These are phyloP conservation scores for Glomus cerebriforme DNA, from an alignment of 192 early-diverging fungal species.

Conservation along the genomic window DNA sequence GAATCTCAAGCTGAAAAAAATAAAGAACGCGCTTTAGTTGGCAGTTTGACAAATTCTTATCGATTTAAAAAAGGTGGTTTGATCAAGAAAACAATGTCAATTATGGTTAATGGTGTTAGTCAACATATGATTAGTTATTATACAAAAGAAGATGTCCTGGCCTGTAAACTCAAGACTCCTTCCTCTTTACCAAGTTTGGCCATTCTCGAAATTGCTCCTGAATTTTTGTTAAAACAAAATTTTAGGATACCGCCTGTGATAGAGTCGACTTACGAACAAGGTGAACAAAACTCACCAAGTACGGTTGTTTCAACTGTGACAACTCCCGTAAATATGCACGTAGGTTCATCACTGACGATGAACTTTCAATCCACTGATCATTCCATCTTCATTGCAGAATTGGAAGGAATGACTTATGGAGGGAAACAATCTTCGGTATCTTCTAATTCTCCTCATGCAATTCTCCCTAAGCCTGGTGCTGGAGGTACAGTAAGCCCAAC, in stretches of 20 bases:
- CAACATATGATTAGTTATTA: slow-evolving; percentile 65
- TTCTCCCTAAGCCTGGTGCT: not conserved
- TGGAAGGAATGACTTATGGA: not conserved
- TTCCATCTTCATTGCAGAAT: not conserved
- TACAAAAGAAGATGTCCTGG: slow-evolving; percentile 55
- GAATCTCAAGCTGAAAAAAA: slow-evolving; percentile 49
- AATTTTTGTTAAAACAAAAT: slow-evolving; percentile 62
- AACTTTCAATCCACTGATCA: not conserved
- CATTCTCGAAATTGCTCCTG: slow-evolving; percentile 59
- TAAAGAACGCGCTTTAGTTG: slow-evolving; percentile 58
- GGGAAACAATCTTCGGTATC: slow-evolving; percentile 4
- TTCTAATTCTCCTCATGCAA: slow-evolving; percentile 1
- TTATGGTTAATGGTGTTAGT: slow-evolving; percentile 64
- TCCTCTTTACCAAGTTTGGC: slow-evolving; percentile 56
- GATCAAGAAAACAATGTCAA: slow-evolving; percentile 80
- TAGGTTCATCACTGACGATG: not conserved
- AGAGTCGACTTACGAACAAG: slow-evolving; percentile 42
- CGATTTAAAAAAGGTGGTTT: slow-evolving; percentile 64
- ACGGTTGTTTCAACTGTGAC: not conserved
- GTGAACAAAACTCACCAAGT: slow-evolving; percentile 11
- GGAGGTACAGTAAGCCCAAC: slow-evolving; percentile 18
- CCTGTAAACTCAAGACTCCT: slow-evolving; percentile 52
- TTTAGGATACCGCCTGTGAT: slow-evolving; percentile 57
- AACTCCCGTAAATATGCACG: not conserved
- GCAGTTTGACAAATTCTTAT: slow-evolving; percentile 58